Evolutionary conservation across 2,329 filamentous ascomycete species (phyloP), one percentile per base, ranked within the genome.

Genomic region (Fusarium papillatum): DNA sequence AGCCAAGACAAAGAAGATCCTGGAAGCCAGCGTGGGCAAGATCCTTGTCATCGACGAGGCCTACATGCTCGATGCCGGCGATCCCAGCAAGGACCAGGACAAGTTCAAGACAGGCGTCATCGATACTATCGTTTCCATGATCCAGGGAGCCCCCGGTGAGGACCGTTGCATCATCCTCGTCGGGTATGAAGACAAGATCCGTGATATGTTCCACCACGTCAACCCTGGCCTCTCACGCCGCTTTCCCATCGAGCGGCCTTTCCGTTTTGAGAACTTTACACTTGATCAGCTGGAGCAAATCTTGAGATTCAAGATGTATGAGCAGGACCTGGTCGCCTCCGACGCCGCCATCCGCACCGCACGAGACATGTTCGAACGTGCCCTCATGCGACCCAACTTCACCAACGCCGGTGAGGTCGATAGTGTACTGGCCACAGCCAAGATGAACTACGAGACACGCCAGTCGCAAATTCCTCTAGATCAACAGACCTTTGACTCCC

Each of bases 131-230:
- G 64, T 61, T 7, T 53, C 64, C 22, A 66, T 61, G 3, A 31
- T 66, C 3, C 48, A 53, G n/a, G 64, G 64, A 1, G 22, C 7
- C 29, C 7, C 31, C 9, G 24, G 24, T 16, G 64, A 66, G 17
- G 64, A 66, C 29, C 64, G 64, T 31, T 61, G 64, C 26, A 55
- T 66, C 11, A 66, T 66, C 29, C 39, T 66, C 4, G 60, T 53
- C 11, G 64, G 64, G 11, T 48, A 66, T 8, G 22, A 38, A 1
- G 39, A 61, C 13, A 26, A 24, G 14, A 38, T 66, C 29, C 9
- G 60, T 17, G 36, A 29, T 11, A 48, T 66, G 55, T 22, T 66
- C 26, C 53, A 61, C 36, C 43, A 50, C 2, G 7, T 9, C 6
- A 66, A 66, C n/a, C 39, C 53, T 4, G 53, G 64, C 8, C 7